A percentile compares a stretch with the other conserved stretches of the same genome.
Conservation (phyloP, 139 green algal species). For the Coelastrella sp. region DNA sequence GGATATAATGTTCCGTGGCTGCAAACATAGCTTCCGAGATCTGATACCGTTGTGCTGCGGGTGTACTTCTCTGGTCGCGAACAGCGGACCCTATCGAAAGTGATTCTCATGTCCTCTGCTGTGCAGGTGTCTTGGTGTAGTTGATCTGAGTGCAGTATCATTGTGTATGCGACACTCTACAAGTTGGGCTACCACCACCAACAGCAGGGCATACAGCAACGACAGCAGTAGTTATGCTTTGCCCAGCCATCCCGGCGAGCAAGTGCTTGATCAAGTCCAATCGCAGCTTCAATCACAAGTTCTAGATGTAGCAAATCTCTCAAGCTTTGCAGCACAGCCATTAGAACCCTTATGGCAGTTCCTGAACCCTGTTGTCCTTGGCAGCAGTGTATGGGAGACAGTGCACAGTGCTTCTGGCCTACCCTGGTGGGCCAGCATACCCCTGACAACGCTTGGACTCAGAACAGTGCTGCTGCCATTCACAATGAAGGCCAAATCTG, state of each 20-base stretch:
- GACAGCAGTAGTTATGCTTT: not conserved
- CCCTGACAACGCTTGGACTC: conserved; percentile 56
- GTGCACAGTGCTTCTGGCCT: conserved; percentile 53
- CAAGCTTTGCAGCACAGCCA: conserved; percentile 21
- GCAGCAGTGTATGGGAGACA: conserved; percentile 54
- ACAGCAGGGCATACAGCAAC: not conserved
- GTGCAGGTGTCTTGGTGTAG: too few species aligned
- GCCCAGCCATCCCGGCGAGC: too few species aligned
- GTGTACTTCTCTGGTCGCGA: too few species aligned
- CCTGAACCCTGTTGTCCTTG: conserved; percentile 54
- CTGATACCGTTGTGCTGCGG: too few species aligned
- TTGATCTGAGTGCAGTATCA: too few species aligned
- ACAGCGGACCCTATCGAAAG: too few species aligned
- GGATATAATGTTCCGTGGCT: too few species aligned
- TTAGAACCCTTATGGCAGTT: conserved; percentile 26
- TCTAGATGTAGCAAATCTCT: not conserved
- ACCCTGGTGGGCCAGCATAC: conserved; percentile 71
- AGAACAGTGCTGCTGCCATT: conserved; percentile 58
- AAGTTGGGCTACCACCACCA: not conserved
- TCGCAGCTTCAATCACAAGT: not conserved
- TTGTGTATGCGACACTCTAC: too few species aligned
- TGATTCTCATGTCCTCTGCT: too few species aligned
- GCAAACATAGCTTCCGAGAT: too few species aligned
- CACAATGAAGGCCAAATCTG: conserved; percentile 53
- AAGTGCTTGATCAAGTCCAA: not conserved